Evolutionary conservation across 2,329 filamentous ascomycete species (phyloP).

Genomic region (Sphaerulina populicola): DNA sequence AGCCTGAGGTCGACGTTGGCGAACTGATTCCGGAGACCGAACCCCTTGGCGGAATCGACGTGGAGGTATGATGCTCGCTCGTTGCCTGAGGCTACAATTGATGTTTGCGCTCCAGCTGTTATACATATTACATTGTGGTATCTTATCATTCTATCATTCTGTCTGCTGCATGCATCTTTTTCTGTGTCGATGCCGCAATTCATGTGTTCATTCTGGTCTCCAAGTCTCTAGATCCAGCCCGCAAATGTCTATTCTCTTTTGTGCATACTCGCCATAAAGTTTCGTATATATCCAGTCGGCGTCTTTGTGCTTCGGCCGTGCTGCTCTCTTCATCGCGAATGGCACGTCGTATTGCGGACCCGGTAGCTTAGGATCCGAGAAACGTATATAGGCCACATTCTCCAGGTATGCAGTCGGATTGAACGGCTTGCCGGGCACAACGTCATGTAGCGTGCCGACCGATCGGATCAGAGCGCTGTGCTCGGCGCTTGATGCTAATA

Average conservation of each 20-base stretch:
- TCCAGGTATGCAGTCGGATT: slow-evolving; percentile 40
- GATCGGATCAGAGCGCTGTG: slow-evolving; percentile 26
- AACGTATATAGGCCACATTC: slow-evolving; percentile 40
- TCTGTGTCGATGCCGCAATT: background rate
- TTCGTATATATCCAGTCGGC: slow-evolving; percentile 44
- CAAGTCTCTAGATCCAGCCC: slow-evolving; percentile 45
- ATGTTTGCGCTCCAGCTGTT: background rate
- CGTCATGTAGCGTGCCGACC: slow-evolving; percentile 28
- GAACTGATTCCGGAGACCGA: no score
- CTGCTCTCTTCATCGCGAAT: slow-evolving; percentile 34
- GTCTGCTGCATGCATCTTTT: no score
- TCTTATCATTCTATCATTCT: background rate
- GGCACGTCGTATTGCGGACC: slow-evolving; percentile 46
- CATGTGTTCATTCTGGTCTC: slow-evolving; percentile 11
- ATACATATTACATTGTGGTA: background rate
- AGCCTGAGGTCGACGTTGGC: background rate
- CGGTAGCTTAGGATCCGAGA: slow-evolving; percentile 42
- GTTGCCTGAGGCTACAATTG: background rate
- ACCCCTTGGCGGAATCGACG: no score
- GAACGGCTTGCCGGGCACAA: slow-evolving; percentile 29
- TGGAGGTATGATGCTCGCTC: background rate
- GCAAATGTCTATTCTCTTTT: slow-evolving; percentile 46
- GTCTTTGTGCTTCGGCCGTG: slow-evolving; percentile 40
- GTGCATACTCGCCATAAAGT: slow-evolving; percentile 44
- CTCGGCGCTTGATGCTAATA: slow-evolving; percentile 23